Conservation (phyloP, 768 basidiomycete species). For the Lactarius hengduanensis region DNA sequence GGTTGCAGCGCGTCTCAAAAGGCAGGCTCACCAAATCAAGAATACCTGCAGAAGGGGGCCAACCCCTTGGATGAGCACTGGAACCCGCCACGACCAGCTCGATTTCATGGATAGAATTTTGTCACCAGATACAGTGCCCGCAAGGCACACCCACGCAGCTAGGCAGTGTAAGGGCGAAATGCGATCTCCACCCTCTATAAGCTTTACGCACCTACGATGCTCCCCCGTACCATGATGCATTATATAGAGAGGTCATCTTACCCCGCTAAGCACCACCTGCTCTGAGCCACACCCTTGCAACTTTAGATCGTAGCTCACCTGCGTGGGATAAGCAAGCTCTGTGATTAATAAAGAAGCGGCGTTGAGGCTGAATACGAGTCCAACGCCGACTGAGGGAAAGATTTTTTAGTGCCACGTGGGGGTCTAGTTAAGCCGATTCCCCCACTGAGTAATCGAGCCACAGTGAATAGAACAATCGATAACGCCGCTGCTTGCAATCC, state of each 20-base stretch:
- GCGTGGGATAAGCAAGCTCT: slow-evolving; percentile 70
- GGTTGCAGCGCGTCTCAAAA: neutral
- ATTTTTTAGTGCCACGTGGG: slow-evolving; percentile 7
- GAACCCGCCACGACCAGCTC: slow-evolving; percentile 64
- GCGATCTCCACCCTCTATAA: slow-evolving; percentile 32
- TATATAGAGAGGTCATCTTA: slow-evolving; percentile 63
- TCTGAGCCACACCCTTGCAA: slow-evolving; percentile 22
- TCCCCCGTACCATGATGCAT: slow-evolving; percentile 73
- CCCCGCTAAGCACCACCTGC: slow-evolving; percentile 41
- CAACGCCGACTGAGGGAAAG: slow-evolving; percentile 54
- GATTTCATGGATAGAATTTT: slow-evolving; percentile 33
- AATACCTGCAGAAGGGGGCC: slow-evolving; percentile 55
- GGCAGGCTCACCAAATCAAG: slow-evolving; percentile 47
- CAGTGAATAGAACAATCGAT: slow-evolving; percentile 52
- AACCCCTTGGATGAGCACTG: slow-evolving; percentile 59
- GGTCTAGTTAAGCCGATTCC: slow-evolving; percentile 17
- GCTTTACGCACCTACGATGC: slow-evolving; percentile 49
- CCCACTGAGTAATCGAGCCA: slow-evolving; percentile 54
- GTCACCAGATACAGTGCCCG: slow-evolving; percentile 35
- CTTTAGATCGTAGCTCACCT: slow-evolving; percentile 39
- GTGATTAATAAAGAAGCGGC: slow-evolving; percentile 63
- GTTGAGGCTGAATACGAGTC: slow-evolving; percentile 59
- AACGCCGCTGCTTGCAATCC: slow-evolving; percentile 50
- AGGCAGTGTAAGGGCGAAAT: neutral
- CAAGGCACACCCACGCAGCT: slow-evolving; percentile 51